A percentile compares a stretch with the other conserved stretches of the same genome.
phyloP scores from a whole-genome alignment of 768 basidiomycete genomes.

The Gautieria morchelliformis region DNA sequence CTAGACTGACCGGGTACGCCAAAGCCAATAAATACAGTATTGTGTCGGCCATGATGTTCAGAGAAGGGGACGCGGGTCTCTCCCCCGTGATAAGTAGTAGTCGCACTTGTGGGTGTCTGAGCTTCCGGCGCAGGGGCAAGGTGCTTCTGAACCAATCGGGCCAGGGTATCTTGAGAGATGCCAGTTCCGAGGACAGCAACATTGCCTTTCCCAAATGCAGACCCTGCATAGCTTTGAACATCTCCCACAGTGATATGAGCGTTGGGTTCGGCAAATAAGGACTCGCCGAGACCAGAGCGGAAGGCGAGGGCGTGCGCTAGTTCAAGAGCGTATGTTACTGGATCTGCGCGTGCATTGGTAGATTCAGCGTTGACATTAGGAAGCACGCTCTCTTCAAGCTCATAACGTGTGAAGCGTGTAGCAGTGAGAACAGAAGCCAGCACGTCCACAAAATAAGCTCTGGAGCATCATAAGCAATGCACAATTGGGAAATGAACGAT shows the following conservation, averaged over 20 bases:
- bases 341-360: constrained; percentile 45
- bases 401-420: constrained; percentile 67
- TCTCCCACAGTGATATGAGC: constrained; percentile 50
- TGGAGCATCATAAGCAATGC: constrained; percentile 21
- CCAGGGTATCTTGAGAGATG: constrained; percentile 61
- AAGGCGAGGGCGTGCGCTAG: constrained; percentile 86
- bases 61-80: constrained; percentile 59
- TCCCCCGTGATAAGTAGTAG: constrained; percentile 68
- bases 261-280: constrained; percentile 76
- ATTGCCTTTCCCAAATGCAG: constrained; percentile 70
- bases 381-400: constrained; percentile 54
- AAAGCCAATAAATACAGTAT: constrained; percentile 83
- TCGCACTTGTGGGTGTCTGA: constrained; percentile 24
- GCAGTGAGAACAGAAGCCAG: constrained; percentile 79
- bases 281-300: constrained; percentile 86
- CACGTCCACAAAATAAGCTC: constrained; percentile 83
- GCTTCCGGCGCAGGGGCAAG: constrained; percentile 31
- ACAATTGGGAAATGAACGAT: background rate
- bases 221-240: constrained; percentile 62
- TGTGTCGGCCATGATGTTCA: constrained; percentile 37
- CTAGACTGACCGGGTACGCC: constrained; percentile 59
- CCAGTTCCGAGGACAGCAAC: constrained; percentile 84
- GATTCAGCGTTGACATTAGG: constrained; percentile 65
- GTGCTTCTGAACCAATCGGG: constrained; percentile 61
- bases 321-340: constrained; percentile 69